Conservation (phyloP, 1,139 yeast genomes). For the Magnusiomyces starmeri region DNA sequence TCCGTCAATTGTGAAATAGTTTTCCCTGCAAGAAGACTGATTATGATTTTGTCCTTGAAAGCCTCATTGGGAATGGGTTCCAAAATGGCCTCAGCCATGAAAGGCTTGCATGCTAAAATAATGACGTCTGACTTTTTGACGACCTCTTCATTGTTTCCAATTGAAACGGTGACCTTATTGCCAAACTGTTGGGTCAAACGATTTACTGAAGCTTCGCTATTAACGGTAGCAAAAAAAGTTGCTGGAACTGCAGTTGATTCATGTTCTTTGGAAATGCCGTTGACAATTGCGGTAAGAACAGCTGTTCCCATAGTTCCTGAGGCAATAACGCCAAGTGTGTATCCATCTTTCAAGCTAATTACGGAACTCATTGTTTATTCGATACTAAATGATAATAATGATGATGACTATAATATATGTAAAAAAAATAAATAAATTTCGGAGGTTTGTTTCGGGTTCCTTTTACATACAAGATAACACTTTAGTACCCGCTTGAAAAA, state of each 20-base stretch:
- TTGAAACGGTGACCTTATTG: constrained; percentile 47
- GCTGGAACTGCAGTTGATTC: constrained; percentile 42
- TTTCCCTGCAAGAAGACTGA: constrained; percentile 89
- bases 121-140: constrained; percentile 60
- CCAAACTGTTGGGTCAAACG: constrained; percentile 42
- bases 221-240: constrained; percentile 70
- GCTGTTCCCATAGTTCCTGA: constrained; percentile 98
- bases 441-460: no score
- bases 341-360: constrained; percentile 32
- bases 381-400: no score
- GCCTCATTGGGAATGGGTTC: constrained; percentile 36
- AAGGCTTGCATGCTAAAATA: constrained; percentile 83
- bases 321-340: constrained; percentile 75
- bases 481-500: no score
- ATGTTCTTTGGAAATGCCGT: constrained; percentile 33
- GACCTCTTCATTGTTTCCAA: constrained; percentile 50
- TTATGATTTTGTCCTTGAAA: constrained; percentile 53
- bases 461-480: no score
- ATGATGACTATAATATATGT: no score
- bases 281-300: constrained; percentile 72
- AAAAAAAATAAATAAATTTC: no score
- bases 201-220: constrained; percentile 45
- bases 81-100: constrained; percentile 56
- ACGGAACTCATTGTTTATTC: neutral
- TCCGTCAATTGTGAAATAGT: constrained; percentile 60